Base-by-base conservation (phyloP, 768 basidiomycete genomes). In the Macrolepiota dolichaula region DNA sequence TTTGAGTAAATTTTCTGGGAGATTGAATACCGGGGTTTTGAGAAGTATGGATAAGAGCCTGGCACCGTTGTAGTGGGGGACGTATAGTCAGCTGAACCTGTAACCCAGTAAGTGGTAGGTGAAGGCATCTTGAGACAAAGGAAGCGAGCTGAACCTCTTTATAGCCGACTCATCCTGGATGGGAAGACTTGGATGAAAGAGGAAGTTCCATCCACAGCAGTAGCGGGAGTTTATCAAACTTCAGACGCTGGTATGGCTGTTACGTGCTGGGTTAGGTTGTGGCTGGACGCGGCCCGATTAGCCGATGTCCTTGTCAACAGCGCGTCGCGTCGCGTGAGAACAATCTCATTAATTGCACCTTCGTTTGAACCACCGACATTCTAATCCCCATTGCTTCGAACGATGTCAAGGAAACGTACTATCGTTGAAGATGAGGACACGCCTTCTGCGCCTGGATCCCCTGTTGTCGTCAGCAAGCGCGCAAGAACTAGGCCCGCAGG, bases 381-480 rank as follows among this genome's bases (percentile, higher is more conserved):
- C 19, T 32, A 32, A n/a, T 49, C 29, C 25, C 44, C 35, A 17
- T n/a, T 25, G 2, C 42, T 46, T 11, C 3, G 4, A 3, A 13
- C 58, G 29, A 61, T 61, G 59, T 46, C 59, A 12, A 54, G 25
- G 35, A 55, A 55, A 35, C 59, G 59, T 10, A 44, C 52, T 19
- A 24, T 32, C 9, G 35, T 38, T 1, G 53, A 61, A 10, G 59
- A 55, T 22, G 52, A 49, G 6, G 52, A 50, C 2, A 46, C 53
- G 3, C 25, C 57, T 25, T 37, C 59, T 27, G 32, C 40, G 2
- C 42, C 42, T n/a, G 59, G 44, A 11, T 49, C 53, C 25, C 53
- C 59, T 10, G 24, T 29, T 4, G 10, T 53, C 6, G 25, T 35
- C 6, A 47, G 29, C 7, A 61, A 61, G 19, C 59, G 59, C 44